Evolutionary conservation across 75 land plant genomes (phyloP).

Genomic region (Gnetum montanum): DNA sequence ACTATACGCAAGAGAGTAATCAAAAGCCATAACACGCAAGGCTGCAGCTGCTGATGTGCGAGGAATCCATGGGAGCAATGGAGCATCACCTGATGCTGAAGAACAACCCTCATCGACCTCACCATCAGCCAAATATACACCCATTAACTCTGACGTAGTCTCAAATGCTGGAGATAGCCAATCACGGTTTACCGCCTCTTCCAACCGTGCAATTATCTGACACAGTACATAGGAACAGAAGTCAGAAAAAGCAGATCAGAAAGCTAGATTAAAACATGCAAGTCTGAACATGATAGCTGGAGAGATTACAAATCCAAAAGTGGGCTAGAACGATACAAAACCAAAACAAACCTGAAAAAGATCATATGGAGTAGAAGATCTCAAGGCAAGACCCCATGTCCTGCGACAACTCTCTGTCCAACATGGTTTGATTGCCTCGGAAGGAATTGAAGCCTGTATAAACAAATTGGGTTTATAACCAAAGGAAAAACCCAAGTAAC

Average conservation of each 20-base stretch:
- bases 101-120: constrained; percentile 3
- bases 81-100: constrained; percentile 15
- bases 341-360: constrained; percentile 68
- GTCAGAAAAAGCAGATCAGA: not conserved
- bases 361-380: constrained; percentile 38
- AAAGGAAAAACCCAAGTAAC: too few species aligned
- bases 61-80: constrained; percentile 85
- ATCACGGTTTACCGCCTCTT: constrained; percentile 53
- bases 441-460: constrained; percentile 80
- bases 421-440: constrained; percentile 57
- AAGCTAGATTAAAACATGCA: too few species aligned
- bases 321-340: too few species aligned
- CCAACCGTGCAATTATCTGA: constrained; percentile 65
- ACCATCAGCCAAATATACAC: constrained; percentile 3
- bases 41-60: constrained; percentile 83
- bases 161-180: constrained; percentile 56
- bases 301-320: too few species aligned
- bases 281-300: too few species aligned
- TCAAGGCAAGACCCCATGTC: constrained; percentile 58
- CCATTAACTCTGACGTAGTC: constrained; percentile 57
- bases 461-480: too few species aligned
- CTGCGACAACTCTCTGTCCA: constrained; percentile 62
- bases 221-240: too few species aligned
- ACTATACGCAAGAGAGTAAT: constrained; percentile 57
- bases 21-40: constrained; percentile 66